Evolutionary conservation across 257 asterid species (phyloP).

Genomic region (Jasminum sambac): DNA sequence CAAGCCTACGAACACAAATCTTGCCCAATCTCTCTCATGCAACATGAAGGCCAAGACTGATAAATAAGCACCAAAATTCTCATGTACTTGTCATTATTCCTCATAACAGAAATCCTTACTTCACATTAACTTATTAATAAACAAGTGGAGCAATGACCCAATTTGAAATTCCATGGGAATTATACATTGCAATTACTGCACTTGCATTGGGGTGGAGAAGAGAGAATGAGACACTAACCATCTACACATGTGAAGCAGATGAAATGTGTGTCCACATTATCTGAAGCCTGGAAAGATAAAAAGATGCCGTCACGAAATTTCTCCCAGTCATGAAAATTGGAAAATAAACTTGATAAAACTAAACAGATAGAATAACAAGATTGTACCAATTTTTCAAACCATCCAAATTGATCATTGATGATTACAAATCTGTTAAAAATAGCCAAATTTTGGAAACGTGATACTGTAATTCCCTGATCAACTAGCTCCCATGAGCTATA

Average conservation of each 20-base stretch:
- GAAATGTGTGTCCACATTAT: conserved; percentile 73
- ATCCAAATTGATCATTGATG: background rate
- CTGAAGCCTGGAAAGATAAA: conserved; percentile 66
- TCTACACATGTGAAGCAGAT: conserved; percentile 73
- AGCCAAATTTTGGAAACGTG: background rate
- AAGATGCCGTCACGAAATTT: conserved; percentile 8
- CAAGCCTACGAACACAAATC: background rate
- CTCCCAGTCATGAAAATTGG: background rate
- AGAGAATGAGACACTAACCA: conserved; percentile 43
- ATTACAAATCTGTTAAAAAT: background rate
- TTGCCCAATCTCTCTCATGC: background rate
- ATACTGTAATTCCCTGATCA: background rate
- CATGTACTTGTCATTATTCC: background rate
- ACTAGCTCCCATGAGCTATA: conserved; percentile 10
- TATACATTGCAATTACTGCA: background rate
- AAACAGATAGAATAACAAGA: conserved; percentile 5
- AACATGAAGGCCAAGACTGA: background rate
- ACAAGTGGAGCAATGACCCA: background rate
- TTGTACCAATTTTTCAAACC: background rate
- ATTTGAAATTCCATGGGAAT: background rate
- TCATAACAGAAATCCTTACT: background rate
- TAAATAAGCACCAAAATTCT: conserved; percentile 1
- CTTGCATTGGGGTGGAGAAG: background rate
- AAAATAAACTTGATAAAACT: conserved; percentile 7
- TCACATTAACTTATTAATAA: background rate